Conservation (phyloP, 331 rosid genomes). For the Prunus yedoensis region DNA sequence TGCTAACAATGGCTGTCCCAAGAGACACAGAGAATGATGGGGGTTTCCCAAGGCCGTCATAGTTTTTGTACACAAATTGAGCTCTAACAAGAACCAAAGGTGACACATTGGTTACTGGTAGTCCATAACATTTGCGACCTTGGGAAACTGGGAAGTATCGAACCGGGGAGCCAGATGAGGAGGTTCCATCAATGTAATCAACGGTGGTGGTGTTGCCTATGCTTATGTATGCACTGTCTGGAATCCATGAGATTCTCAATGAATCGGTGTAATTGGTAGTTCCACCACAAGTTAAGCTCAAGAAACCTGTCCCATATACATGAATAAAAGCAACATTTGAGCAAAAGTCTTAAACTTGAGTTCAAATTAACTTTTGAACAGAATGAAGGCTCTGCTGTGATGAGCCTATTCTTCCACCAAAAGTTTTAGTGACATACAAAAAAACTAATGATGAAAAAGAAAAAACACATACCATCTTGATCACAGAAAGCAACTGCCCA, state of each 20-base stretch:
- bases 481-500: slow-evolving; percentile 44
- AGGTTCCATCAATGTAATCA: slow-evolving; percentile 31
- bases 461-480: slow-evolving; percentile 62
- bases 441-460: slow-evolving; percentile 2
- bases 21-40: slow-evolving; percentile 77
- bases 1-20: slow-evolving; percentile 69
- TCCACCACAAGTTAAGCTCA: slow-evolving; percentile 93
- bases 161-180: slow-evolving; percentile 39
- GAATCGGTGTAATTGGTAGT: slow-evolving; percentile 54
- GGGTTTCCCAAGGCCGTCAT: slow-evolving; percentile 65
- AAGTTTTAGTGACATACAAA: too few relatives aligned
- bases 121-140: slow-evolving; percentile 53
- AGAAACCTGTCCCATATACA: slow-evolving; percentile 59
- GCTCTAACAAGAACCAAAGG: slow-evolving; percentile 77
- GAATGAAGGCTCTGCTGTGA: too few relatives aligned
- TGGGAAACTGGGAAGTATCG: slow-evolving; percentile 52
- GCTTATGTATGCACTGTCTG: slow-evolving; percentile 58
- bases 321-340: slow-evolving; percentile 13
- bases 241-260: slow-evolving; percentile 62
- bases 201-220: slow-evolving; percentile 51
- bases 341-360: too few relatives aligned
- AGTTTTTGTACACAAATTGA: slow-evolving; percentile 71
- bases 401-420: too few relatives aligned
- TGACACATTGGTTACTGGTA: slow-evolving; percentile 52
- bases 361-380: too few relatives aligned